Percentiles rank a stretch among this genome's conserved stretches.
These are phyloP conservation scores for Cucurbita ficifolia DNA, from an alignment of 306 rosid genomes.

Conservation along the genomic window DNA sequence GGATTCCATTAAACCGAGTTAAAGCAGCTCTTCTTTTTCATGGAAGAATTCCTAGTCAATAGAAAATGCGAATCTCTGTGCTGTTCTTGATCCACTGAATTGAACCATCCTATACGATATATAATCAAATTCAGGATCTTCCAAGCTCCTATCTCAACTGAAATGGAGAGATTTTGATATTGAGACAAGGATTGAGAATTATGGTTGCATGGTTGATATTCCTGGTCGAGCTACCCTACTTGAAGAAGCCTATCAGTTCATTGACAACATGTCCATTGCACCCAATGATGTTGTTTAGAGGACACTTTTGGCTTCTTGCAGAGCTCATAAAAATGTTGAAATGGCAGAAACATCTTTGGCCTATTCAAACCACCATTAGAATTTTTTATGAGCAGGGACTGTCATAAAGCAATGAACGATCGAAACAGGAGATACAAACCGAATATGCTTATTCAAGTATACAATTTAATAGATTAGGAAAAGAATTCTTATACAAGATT, in stretches of 20 bases:
- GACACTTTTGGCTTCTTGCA: conserved; percentile 50
- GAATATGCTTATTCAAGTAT: not conserved
- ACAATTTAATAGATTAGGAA: not conserved
- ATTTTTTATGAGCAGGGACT: conserved; percentile 45
- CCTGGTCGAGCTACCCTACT: conserved; percentile 48
- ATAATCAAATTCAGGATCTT: not conserved
- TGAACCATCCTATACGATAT: not conserved
- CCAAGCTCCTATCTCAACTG: not conserved
- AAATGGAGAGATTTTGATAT: conserved; percentile 28
- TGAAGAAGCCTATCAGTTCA: conserved; percentile 37
- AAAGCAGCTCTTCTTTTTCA: not conserved
- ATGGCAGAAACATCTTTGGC: conserved; percentile 37
- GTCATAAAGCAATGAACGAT: conserved; percentile 32
- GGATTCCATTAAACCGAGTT: too few species aligned
- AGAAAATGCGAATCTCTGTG: not conserved
- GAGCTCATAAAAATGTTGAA: conserved; percentile 28
- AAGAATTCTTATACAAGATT: not conserved
- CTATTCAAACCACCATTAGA: conserved; percentile 33
- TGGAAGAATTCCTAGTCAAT: not conserved
- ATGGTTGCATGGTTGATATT: conserved; percentile 60
- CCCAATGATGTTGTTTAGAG: conserved; percentile 55
- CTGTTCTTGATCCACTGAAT: not conserved
- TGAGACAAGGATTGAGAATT: conserved; percentile 43
- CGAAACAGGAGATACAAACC: not conserved
- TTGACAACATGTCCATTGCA: conserved; percentile 31